phyloP scores from a whole-genome alignment of 768 basidiomycete genomes.

The Omphalotus guepiniiformis region DNA sequence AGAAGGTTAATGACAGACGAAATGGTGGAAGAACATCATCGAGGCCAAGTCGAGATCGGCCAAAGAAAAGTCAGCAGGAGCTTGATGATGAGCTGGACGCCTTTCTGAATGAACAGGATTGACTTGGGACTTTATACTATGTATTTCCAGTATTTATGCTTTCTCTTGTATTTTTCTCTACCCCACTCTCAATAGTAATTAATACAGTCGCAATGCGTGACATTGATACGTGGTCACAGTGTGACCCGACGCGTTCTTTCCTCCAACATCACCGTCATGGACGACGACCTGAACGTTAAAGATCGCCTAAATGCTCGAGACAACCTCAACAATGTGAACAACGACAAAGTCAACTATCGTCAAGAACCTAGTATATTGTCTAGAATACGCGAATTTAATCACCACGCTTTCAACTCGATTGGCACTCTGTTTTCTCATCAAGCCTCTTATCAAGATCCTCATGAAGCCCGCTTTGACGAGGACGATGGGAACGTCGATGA shows the following conservation, averaged over 20 bases:
- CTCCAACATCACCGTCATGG: background rate
- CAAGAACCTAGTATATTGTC: background rate
- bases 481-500: background rate
- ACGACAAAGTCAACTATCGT: background rate
- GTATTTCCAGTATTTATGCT: constrained; percentile 3
- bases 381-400: background rate
- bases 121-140: constrained; percentile 9
- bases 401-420: background rate
- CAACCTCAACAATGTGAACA: background rate
- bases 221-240: background rate
- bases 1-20: constrained; percentile 17
- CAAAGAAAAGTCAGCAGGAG: constrained; percentile 65
- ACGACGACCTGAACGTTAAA: background rate
- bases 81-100: constrained; percentile 82
- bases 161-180: background rate
- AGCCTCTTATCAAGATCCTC: background rate
- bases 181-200: background rate
- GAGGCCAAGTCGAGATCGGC: constrained; percentile 28
- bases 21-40: constrained; percentile 13
- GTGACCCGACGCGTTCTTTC: background rate
- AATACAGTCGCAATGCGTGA: background rate
- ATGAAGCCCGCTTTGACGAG: background rate
- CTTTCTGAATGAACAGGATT: constrained; percentile 56
- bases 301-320: background rate
- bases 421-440: background rate